Base-by-base conservation (phyloP, 2,329 filamentous ascomycete genomes). In the Metarhizium humberi region DNA sequence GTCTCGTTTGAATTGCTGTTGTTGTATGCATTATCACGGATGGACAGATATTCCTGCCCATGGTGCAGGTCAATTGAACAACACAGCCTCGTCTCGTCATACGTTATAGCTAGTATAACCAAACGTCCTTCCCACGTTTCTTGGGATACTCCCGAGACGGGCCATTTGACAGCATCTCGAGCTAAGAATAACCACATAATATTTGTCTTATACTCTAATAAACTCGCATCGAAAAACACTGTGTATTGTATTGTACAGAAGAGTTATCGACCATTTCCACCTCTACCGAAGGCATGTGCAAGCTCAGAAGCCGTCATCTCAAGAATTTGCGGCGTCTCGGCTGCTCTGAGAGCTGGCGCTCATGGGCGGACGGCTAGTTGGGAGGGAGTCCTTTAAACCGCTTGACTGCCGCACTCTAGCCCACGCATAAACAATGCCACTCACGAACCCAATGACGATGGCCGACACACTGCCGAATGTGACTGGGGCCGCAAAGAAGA, bases 401-500 rank as follows among this genome's bases (percentile, higher is more conserved):
- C 79, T 80, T 56, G 82, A 84, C 72, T 95, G 88, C 72, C 88
- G 86, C 61, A 96, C 81, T 47, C 51, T 52, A 14, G 55, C 55
- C 55, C 52, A 54, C 4, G 94, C 80, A 64, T 96, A 99, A 25
- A 99, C 89, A 55, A 97, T 82, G 61, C 94, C 94, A 64, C 88
- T 94, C 63, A 97, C 73, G 71, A 96, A 97, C 40, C 92, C 94
- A 57, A 99, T 80, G 58, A 85, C 78, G 66, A 99, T 97, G 63
- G 94, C 94, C 25, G 90, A 90, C 11, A 96, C 89, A 67, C 90
- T 94, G 63, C 90, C 91, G 59, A 96, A 81, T 0, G 94, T 97
- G 63, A 96, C 88, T 0, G 94, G 92, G 0, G 92, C 92, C 59
- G 94, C 84, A 74, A 99, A 99, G 80, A 99, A 99, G 65, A 99